A percentile compares a stretch with the other conserved stretches of the same genome.
Evolutionary conservation across 2,329 filamentous ascomycete species (phyloP).

Genomic region (Paecilomyces fulvus): DNA sequence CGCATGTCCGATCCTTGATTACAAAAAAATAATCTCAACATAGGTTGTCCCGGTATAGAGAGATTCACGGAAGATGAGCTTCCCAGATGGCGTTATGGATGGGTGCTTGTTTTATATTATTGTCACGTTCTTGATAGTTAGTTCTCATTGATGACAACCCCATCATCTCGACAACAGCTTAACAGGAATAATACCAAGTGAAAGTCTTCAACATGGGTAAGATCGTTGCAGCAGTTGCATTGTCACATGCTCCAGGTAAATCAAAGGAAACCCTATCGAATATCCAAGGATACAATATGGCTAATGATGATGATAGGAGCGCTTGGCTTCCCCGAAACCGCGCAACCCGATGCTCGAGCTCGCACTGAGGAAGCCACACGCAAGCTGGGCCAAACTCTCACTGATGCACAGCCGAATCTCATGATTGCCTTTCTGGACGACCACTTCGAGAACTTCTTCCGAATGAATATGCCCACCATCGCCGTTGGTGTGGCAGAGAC

Average conservation of each 20-base stretch:
- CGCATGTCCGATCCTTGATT: background rate
- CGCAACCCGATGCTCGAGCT: slow-evolving; percentile 13
- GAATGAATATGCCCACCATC: slow-evolving; percentile 20
- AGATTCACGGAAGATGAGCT: background rate
- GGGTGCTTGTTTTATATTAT: no score
- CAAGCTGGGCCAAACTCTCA: slow-evolving; percentile 17
- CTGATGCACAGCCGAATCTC: slow-evolving; percentile 18
- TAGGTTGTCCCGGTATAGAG: background rate
- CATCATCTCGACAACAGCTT: background rate
- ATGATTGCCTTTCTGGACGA: slow-evolving; percentile 25
- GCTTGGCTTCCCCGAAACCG: slow-evolving; percentile 20
- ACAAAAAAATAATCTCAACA: background rate
- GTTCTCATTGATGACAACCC: background rate
- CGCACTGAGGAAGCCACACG: slow-evolving; percentile 18
- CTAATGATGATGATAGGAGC: slow-evolving; percentile 5
- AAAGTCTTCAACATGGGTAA: slow-evolving; percentile 4
- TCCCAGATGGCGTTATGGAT: background rate
- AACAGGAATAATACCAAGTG: background rate
- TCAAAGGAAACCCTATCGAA: background rate
- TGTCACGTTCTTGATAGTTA: background rate
- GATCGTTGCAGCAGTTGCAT: slow-evolving; percentile 4
- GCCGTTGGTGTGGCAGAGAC: slow-evolving; percentile 17
- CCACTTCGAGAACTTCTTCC: slow-evolving; percentile 24
- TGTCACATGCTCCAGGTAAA: slow-evolving; percentile 2
- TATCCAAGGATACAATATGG: background rate